Evolutionary conservation across 495 filamentous ascomycete genomes (phyloP).

Genomic region (Durotheca rogersii): DNA sequence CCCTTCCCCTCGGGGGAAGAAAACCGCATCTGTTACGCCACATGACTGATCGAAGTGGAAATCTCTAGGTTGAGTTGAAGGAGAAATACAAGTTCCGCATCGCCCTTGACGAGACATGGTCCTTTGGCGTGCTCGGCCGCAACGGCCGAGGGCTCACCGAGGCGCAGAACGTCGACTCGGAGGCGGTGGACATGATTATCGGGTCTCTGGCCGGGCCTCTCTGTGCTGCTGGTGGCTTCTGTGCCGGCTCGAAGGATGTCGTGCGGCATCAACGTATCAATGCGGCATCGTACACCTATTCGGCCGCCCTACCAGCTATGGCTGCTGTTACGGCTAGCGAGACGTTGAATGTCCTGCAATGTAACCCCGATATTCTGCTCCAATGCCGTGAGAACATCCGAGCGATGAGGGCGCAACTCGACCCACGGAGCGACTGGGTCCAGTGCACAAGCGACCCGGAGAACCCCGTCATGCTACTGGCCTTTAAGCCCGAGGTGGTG

Average conservation of each 20-base stretch:
- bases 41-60: conserved; percentile 14
- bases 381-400: conserved; percentile 79
- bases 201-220: conserved; percentile 85
- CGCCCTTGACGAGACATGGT: conserved; percentile 96
- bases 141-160: conserved; percentile 92
- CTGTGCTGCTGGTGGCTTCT: conserved; percentile 93
- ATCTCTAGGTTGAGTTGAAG: conserved; percentile 75
- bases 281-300: conserved; percentile 88
- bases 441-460: conserved; percentile 74
- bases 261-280: conserved; percentile 94
- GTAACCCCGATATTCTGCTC: conserved; percentile 71
- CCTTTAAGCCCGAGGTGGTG: conserved; percentile 82
- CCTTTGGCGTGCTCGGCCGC: conserved; percentile 88
- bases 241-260: conserved; percentile 83
- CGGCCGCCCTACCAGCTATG: conserved; percentile 89
- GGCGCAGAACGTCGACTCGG: conserved; percentile 90
- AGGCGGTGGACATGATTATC: conserved; percentile 91
- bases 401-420: conserved; percentile 80
- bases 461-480: conserved; percentile 82
- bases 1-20: background rate
- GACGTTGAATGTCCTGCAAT: conserved; percentile 79
- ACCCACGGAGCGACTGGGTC: conserved; percentile 93
- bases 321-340: conserved; percentile 93
- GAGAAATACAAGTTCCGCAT: conserved; percentile 95
- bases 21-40: background rate